Conservation (phyloP, 1,139 yeast genomes). For the Hemisphaericaspora lyxosophila region DNA sequence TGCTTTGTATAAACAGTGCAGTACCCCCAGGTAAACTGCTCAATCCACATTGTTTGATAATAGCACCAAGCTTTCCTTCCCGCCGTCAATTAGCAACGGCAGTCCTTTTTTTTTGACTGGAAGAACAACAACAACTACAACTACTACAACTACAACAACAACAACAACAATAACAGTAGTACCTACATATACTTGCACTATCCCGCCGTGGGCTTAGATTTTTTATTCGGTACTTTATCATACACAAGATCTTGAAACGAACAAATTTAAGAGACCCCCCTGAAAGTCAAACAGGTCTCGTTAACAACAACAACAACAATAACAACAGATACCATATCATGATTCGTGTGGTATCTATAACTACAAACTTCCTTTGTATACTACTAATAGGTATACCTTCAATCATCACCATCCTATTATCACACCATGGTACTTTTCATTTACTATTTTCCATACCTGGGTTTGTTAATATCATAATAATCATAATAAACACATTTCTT, state of each 20-base stretch:
- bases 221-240: no score
- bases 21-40: no score
- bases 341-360: background rate
- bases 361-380: background rate
- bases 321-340: background rate
- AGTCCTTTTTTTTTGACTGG: no score
- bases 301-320: background rate
- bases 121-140: background rate
- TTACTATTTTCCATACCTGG: slow-evolving; percentile 1
- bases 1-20: no score
- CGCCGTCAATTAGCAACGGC: no score
- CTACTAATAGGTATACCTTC: background rate
- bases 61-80: no score
- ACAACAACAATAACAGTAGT: background rate
- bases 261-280: no score
- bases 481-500: slow-evolving; percentile 3
- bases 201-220: no score
- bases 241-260: no score
- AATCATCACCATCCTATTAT: background rate
- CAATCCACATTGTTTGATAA: no score
- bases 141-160: background rate
- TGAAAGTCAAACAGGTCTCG: no score
- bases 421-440: background rate
- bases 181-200: no score
- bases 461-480: background rate